Base-by-base conservation (phyloP, 2,329 filamentous ascomycete genomes). In the Fusarium proliferatum region DNA sequence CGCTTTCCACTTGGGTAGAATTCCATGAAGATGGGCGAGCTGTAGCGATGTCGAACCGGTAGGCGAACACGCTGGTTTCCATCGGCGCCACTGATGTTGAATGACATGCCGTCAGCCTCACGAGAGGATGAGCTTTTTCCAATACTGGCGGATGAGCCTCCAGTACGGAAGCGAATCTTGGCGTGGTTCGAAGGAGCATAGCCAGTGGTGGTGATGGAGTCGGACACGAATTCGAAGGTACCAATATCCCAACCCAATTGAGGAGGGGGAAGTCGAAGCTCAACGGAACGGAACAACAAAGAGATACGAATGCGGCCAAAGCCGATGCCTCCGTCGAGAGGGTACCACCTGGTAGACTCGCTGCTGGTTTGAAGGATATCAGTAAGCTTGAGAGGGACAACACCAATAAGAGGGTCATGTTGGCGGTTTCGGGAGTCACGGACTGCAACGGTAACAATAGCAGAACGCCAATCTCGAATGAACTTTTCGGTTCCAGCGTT, bases 401-500 rank as follows among this genome's bases (percentile, higher is more conserved):
- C 93, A 45, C 96, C 96, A 38, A 98, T 90, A 68, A 99, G 94
- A 1, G 96, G 96, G 74, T 98, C 96, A 77, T 98, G 96, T 82
- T 99, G 92, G 61, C 96, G 89, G 81, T 98, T 94, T 39, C 96
- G 91, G 16, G 93, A 91, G 80, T 98, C 96, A 33, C 96, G 92
- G 21, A 98, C 95, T 2, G 94, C 93, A 56, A 98, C 88, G 0
- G 95, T 98, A 61, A 97, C 88, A 64, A 98, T 93, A 51, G 90
- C 88, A 23, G 94, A 96, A 72, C 94, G 89, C 96, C 96, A 99
- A 79, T 99, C 96, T 28, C 96, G 92, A 36, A 98, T 86, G 77
- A 98, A 98, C 17, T 93, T 90, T 80, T 99, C 96, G 0, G 95
- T 98, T 67, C 96, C 96, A 6, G 96, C 95, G 77, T 98, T 98